Evolutionary conservation across 106 monocot species (phyloP).

Genomic region (Dendrobium huoshanense): DNA sequence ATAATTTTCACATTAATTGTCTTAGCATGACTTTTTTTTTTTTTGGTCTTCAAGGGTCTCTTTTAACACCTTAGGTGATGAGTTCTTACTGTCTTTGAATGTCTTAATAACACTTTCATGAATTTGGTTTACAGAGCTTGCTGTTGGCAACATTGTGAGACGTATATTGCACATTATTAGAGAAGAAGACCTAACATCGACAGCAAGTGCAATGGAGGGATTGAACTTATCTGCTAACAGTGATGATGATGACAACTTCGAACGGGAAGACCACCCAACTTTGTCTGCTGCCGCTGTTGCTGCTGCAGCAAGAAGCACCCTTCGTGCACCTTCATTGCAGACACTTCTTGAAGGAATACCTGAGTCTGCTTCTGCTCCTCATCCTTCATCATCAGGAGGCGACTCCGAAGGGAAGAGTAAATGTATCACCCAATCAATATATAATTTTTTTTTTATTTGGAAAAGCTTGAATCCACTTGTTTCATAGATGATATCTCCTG

Average conservation of each 20-base stretch:
- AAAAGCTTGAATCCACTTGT: neutral
- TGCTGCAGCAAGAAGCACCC: conserved; percentile 85
- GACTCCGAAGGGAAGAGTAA: conserved; percentile 97
- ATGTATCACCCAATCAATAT: conserved; percentile 35
- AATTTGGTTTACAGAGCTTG: conserved; percentile 56
- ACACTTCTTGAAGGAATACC: conserved; percentile 88
- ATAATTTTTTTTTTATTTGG: neutral
- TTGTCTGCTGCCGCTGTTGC: conserved; percentile 81
- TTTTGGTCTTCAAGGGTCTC: too few relatives aligned
- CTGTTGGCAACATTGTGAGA: conserved; percentile 92
- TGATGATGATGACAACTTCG: conserved; percentile 67
- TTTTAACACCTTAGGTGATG: neutral
- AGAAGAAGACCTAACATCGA: conserved; percentile 82
- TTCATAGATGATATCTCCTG: neutral
- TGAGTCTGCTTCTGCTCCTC: conserved; percentile 29
- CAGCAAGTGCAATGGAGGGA: conserved; percentile 57
- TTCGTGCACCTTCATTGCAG: conserved; percentile 91
- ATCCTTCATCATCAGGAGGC: conserved; percentile 65
- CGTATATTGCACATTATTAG: conserved; percentile 91
- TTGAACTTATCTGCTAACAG: conserved; percentile 55
- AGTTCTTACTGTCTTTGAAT: neutral
- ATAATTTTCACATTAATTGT: too few relatives aligned
- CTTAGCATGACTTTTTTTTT: too few relatives aligned
- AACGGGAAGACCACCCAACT: conserved; percentile 30
- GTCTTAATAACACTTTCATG: neutral